phyloP scores from a whole-genome alignment of 2,329 filamentous ascomycete genomes.

The Domatiomyces globalis region DNA sequence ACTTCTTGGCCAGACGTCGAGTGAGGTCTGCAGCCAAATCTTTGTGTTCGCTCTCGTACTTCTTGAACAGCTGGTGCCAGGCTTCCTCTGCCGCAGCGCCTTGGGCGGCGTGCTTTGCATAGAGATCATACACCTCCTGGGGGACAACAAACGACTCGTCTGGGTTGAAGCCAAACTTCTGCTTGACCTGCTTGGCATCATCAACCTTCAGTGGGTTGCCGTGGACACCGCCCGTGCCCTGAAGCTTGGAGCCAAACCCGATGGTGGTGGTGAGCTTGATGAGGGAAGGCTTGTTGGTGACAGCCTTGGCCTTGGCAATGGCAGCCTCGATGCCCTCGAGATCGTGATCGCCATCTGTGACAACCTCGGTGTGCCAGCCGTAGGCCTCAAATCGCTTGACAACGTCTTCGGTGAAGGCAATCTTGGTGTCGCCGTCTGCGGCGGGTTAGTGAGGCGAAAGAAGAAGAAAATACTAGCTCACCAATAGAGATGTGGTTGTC shows the following conservation, averaged over 20 bases:
- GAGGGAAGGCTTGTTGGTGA: conserved; percentile 91
- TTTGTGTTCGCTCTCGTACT: conserved; percentile 68
- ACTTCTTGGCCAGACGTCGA: conserved; percentile 66
- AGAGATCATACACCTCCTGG: conserved; percentile 84
- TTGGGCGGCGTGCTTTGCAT: conserved; percentile 68
- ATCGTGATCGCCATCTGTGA: conserved; percentile 79
- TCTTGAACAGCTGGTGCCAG: conserved; percentile 86
- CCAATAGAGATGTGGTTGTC: conserved; percentile 92
- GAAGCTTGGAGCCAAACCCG: conserved; percentile 81
- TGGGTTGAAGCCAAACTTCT: conserved; percentile 91
- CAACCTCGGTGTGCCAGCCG: conserved; percentile 81
- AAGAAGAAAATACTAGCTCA: conserved; percentile 25
- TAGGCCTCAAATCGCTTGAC: conserved; percentile 89
- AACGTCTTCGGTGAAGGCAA: conserved; percentile 94
- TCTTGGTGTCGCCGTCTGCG: conserved; percentile 82
- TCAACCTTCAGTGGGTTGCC: conserved; percentile 90
- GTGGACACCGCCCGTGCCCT: conserved; percentile 92
- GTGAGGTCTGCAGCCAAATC: conserved; percentile 64
- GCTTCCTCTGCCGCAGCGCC: conserved; percentile 82
- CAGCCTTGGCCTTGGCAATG: conserved; percentile 67
- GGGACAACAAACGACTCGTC: conserved; percentile 85
- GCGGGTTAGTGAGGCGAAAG: neutral
- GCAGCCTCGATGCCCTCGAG: conserved; percentile 77
- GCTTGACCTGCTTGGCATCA: conserved; percentile 85
- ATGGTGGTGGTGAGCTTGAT: conserved; percentile 98